Conservation (phyloP, 257 asterid genomes). For the Solanum rostratum region DNA sequence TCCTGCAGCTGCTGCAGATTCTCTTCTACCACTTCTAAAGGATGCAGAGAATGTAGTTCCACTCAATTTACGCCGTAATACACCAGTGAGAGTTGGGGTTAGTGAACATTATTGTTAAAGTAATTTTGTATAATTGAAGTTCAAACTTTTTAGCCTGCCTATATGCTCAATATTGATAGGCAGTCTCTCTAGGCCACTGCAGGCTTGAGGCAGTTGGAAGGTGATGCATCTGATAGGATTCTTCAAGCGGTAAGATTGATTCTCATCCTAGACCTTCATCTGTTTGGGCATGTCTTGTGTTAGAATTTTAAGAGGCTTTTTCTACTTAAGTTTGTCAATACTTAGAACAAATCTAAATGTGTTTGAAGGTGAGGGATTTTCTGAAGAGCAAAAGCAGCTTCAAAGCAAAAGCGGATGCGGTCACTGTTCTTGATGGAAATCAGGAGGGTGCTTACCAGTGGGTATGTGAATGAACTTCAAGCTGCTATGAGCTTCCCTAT, state of each 20-base stretch:
- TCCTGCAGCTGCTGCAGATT: constrained; percentile 49
- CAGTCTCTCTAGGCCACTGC: constrained; percentile 57
- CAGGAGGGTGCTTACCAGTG: constrained; percentile 74
- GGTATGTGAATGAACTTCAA: constrained; percentile 31
- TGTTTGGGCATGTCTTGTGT: not conserved
- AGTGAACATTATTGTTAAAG: not conserved
- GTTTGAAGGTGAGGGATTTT: constrained; percentile 40
- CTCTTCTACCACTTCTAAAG: constrained; percentile 30
- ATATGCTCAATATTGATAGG: not conserved
- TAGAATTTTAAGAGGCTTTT: not conserved
- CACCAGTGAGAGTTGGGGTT: constrained; percentile 78
- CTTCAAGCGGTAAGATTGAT: constrained; percentile 39
- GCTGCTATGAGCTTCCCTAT: not conserved
- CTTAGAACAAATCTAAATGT: not conserved
- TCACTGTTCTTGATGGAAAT: constrained; percentile 46
- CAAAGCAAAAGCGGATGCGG: constrained; percentile 39
- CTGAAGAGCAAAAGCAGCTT: constrained; percentile 38
- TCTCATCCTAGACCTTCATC: not conserved
- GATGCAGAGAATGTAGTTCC: constrained; percentile 51
- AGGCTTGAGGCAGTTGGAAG: constrained; percentile 54
- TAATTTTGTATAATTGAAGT: not conserved
- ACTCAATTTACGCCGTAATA: constrained; percentile 10
- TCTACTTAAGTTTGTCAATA: not conserved
- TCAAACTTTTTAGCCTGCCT: not conserved
- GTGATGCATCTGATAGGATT: constrained; percentile 48